These are phyloP conservation scores for Pseudocercospora eumusae DNA, from an alignment of 2,329 filamentous ascomycete genomes.

Conservation along the genomic window DNA sequence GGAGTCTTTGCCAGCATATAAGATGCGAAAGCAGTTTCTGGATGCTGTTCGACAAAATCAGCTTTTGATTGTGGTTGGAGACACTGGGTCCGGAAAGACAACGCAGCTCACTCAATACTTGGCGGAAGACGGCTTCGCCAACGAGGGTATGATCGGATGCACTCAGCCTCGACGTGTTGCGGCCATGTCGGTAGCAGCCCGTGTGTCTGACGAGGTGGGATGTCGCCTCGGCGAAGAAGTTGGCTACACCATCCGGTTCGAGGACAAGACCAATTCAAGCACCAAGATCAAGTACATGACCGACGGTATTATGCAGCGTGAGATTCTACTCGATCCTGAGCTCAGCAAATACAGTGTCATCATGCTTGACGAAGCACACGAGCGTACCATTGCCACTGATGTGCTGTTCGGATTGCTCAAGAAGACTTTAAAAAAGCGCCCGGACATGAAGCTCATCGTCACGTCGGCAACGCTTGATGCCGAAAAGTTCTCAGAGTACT, in stretches of 20 bases:
- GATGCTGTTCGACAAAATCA: slow-evolving; percentile 86
- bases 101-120: slow-evolving; percentile 95
- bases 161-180: slow-evolving; percentile 96
- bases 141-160: slow-evolving; percentile 87
- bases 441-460: slow-evolving; percentile 91
- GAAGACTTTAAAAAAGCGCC: slow-evolving; percentile 81
- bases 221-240: slow-evolving; percentile 89
- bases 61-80: slow-evolving; percentile 91
- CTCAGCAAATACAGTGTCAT: slow-evolving; percentile 90
- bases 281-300: slow-evolving; percentile 99
- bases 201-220: slow-evolving; percentile 93
- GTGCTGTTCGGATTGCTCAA: slow-evolving; percentile 93
- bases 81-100: slow-evolving; percentile 97
- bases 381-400: slow-evolving; percentile 93
- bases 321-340: slow-evolving; percentile 89
- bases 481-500: slow-evolving; percentile 96
- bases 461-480: slow-evolving; percentile 96
- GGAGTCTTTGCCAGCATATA: slow-evolving; percentile 83
- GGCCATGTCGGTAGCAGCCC: slow-evolving; percentile 95
- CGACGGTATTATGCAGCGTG: slow-evolving; percentile 94
- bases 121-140: slow-evolving; percentile 86
- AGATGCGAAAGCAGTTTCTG: slow-evolving; percentile 83
- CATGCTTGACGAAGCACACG: slow-evolving; percentile 97
- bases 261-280: slow-evolving; percentile 82
- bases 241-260: slow-evolving; percentile 96